These are phyloP conservation scores for Gentiana macrophylla DNA, from an alignment of 257 asterid genomes.

Conservation along the genomic window DNA sequence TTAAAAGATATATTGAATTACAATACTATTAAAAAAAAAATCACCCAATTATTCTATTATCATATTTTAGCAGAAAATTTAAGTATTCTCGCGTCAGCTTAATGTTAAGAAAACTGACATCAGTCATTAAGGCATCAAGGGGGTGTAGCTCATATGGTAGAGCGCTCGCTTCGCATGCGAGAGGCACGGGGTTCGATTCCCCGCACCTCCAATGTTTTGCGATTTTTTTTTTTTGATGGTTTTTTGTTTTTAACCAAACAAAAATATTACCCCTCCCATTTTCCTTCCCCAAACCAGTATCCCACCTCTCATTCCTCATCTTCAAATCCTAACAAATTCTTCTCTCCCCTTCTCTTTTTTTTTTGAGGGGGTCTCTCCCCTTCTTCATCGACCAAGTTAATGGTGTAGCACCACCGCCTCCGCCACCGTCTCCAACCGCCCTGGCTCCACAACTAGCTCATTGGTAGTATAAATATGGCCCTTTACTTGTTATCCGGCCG, in stretches of 20 bases:
- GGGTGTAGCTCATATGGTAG: constrained; percentile 99
- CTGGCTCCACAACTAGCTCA: neutral
- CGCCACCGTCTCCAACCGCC: neutral
- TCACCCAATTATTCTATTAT: too few relatives aligned
- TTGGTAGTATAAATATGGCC: constrained; percentile 23
- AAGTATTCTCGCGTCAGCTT: too few relatives aligned
- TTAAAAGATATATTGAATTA: too few relatives aligned
- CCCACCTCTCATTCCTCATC: constrained; percentile 59
- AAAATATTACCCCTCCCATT: neutral
- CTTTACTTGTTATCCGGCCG: constrained; percentile 35
- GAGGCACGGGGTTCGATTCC: constrained; percentile 99
- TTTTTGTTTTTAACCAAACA: neutral
- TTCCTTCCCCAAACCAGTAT: too few relatives aligned
- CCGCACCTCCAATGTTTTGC: constrained; percentile 61
- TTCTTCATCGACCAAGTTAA: constrained; percentile 1
- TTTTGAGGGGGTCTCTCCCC: too few relatives aligned
- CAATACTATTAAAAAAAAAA: too few relatives aligned
- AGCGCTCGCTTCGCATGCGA: constrained; percentile 99
- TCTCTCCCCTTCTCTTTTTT: neutral
- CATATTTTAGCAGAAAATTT: too few relatives aligned
- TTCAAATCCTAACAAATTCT: neutral
- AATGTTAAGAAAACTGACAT: too few relatives aligned
- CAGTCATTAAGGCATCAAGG: constrained; percentile 10
- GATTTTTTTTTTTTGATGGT: neutral
- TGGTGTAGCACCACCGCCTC: neutral